Base-by-base conservation (phyloP, 768 basidiomycete species). In the Leucogyrophana mollusca region DNA sequence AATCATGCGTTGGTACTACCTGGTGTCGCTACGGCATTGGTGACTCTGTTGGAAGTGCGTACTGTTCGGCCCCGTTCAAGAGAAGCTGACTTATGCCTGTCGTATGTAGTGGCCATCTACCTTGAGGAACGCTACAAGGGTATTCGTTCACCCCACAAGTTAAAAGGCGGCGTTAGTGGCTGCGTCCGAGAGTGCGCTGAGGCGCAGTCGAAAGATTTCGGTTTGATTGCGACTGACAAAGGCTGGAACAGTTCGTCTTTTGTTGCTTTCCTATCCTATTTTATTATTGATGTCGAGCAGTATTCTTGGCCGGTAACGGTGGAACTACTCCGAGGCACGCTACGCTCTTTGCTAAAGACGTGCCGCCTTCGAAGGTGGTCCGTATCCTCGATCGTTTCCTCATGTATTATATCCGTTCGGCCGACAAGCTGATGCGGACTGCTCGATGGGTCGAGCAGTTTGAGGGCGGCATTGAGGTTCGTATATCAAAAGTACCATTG, bases 181-280 rank as follows among this genome's bases (percentile, higher is more conserved):
- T 88, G 86, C 56, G 74, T 85, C 0, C 74, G 86, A 14, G 87
- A 88, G 58, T 90, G 87, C 49, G 87, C 86, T 0, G 87, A 88
- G 61, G 86, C 87, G 2, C 87, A 90, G 55, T 69, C 69, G 10
- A 85, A 80, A 57, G 85, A 88, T 60, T 90, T 88, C 54, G 86
- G 86, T 10, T 64, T 87, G 32, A 88, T 88, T 46, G 86, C 85
- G 1, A 86, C 84, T 0, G 82, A 80, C 63, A 87, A 88, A 62
- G 86, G 86, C n/a, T 88, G 85, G 84, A 87, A 88, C 54, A 60
- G 75, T 79, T 20, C 37, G 11, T 41, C 10, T 45, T 33, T 35
- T 38, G 24, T 11, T 21, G 43, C n/a, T 36, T 6, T n/a, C 32
- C 34, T 34, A 18, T 39, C 20, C 7, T 23, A 17, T 11, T 36